These are phyloP conservation scores for Aspergillus homomorphus DNA, from an alignment of 495 filamentous ascomycete species.

Conservation along the genomic window DNA sequence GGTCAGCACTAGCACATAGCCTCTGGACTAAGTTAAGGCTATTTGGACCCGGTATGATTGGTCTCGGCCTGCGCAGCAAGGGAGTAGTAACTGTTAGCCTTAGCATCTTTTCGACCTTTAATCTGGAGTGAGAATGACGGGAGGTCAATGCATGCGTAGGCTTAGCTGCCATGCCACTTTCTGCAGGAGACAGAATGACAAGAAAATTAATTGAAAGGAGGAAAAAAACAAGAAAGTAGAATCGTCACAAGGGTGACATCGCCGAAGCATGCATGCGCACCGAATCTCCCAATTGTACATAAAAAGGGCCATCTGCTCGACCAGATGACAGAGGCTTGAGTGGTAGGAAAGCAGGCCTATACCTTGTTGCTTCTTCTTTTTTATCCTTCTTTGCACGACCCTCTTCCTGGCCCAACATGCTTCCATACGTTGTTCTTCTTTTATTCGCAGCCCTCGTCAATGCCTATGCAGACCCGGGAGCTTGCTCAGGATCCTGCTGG, in stretches of 20 bases:
- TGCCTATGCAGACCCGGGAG: constrained; percentile 4
- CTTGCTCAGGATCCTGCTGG: constrained; percentile 12
- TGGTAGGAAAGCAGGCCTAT: not conserved
- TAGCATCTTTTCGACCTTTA: not conserved
- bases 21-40: not conserved
- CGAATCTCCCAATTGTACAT: not conserved
- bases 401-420: not conserved
- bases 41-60: constrained; percentile 3
- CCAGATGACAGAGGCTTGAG: not conserved
- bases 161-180: not conserved
- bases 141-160: constrained; percentile 9
- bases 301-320: constrained; percentile 1
- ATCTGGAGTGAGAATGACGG: not conserved
- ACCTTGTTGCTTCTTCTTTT: not conserved
- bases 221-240: not conserved
- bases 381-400: not conserved
- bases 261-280: not conserved
- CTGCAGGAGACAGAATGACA: not conserved
- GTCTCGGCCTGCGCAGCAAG: constrained; percentile 1
- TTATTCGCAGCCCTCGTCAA: not conserved
- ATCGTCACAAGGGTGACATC: not conserved
- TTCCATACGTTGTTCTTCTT: not conserved
- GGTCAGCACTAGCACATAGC: not conserved
- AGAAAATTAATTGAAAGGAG: not conserved
- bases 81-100: not conserved